Conservation (phyloP, 2,329 filamentous ascomycete species). For the Talaromyces verruculosus region DNA sequence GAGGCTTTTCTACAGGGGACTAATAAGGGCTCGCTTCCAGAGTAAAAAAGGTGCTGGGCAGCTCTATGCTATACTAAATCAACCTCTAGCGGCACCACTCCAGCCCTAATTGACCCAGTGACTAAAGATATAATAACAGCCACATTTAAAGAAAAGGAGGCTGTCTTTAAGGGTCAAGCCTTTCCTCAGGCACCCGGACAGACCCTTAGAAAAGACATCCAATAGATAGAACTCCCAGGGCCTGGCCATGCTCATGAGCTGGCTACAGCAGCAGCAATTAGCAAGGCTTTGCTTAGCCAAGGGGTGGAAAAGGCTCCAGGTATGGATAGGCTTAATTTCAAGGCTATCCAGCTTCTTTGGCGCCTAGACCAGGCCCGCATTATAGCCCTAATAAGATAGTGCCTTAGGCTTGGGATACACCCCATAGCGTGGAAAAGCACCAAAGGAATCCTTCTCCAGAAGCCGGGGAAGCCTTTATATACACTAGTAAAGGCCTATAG, state of each 20-base stretch:
- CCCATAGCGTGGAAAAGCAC: background rate
- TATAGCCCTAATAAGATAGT: background rate
- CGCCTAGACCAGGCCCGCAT: background rate
- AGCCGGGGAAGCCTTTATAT: background rate
- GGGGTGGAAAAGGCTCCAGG: background rate
- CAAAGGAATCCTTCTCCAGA: background rate
- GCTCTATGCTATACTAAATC: too few relatives aligned
- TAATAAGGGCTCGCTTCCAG: too few relatives aligned
- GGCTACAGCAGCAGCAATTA: background rate
- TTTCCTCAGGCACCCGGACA: too few relatives aligned
- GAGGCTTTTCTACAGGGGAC: too few relatives aligned
- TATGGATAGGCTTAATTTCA: background rate
- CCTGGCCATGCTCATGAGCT: background rate
- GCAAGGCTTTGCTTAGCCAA: background rate
- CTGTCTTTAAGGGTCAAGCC: too few relatives aligned
- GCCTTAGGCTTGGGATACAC: background rate
- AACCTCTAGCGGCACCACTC: too few relatives aligned
- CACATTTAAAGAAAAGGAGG: too few relatives aligned
- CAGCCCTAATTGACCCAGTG: too few relatives aligned
- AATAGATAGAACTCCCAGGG: too few relatives aligned
- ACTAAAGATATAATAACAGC: too few relatives aligned
- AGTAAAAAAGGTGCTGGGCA: too few relatives aligned
- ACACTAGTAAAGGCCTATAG: background rate
- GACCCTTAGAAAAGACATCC: too few relatives aligned
- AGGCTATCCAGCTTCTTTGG: background rate